phyloP scores from a whole-genome alignment of 345 rosid genomes.

The Microthlaspi erraticum region DNA sequence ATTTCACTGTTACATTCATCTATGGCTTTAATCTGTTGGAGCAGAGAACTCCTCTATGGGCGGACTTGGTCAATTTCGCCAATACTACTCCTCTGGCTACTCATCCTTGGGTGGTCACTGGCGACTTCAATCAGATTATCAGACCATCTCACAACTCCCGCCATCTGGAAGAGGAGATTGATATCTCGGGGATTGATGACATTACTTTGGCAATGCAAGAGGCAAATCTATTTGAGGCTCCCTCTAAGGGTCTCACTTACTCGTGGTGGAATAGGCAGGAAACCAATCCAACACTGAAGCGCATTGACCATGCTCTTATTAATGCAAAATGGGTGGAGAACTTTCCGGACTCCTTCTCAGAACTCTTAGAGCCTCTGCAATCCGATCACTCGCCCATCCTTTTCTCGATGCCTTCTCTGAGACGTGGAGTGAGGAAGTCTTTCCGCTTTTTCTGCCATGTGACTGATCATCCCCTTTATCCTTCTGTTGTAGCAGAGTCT shows the following conservation, averaged over 20 bases:
- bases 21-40: background rate
- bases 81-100: background rate
- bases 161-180: background rate
- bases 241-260: background rate
- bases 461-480: no score
- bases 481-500: no score
- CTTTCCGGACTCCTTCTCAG: no score
- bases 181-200: background rate
- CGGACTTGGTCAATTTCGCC: rapidly evolving
- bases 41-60: rapidly evolving
- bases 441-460: no score
- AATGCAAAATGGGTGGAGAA: no score
- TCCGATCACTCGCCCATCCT: no score
- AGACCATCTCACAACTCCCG: background rate
- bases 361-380: no score
- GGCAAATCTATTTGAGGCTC: background rate
- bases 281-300: no score
- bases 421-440: no score
- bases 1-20: background rate
- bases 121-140: background rate
- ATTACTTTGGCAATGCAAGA: background rate
- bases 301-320: no score
- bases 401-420: no score
- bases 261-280: background rate
- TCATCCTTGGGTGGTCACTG: background rate